A percentile compares a stretch with the other conserved stretches of the same genome.
These are phyloP conservation scores for Candida ovalis DNA, from an alignment of 805 yeast genomes.

Conservation along the genomic window DNA sequence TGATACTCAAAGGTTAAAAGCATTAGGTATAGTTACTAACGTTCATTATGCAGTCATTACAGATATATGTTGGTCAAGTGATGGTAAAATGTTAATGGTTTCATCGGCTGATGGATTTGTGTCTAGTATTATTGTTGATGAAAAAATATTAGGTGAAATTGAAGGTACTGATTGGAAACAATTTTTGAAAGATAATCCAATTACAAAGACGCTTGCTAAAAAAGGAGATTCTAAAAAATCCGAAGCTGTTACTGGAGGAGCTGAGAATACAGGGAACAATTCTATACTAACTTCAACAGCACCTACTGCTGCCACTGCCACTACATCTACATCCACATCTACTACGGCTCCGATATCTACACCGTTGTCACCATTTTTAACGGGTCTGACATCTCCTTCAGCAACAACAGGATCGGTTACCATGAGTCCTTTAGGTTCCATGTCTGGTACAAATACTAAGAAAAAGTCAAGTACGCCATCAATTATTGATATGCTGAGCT, in stretches of 20 bases:
- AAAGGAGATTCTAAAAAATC: not conserved
- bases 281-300: not conserved
- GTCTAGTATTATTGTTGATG: slow-evolving; percentile 56
- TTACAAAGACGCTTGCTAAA: not conserved
- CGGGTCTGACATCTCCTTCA: not conserved
- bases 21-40: slow-evolving; percentile 72
- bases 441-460: not conserved
- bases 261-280: not conserved
- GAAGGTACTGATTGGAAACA: slow-evolving; percentile 26
- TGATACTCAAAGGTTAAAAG: slow-evolving; percentile 67
- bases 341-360: not conserved
- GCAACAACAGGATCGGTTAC: not conserved
- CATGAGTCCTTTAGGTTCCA: not conserved
- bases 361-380: not conserved
- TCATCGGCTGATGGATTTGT: slow-evolving; percentile 94
- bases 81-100: slow-evolving; percentile 66
- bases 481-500: slow-evolving; percentile 11
- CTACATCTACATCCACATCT: not conserved
- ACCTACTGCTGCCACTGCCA: not conserved
- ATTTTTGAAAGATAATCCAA: slow-evolving; percentile 14
- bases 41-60: slow-evolving; percentile 88
- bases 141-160: slow-evolving; percentile 53
- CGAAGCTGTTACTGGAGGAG: not conserved
- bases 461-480: slow-evolving; percentile 7
- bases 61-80: slow-evolving; percentile 79